Conservation (phyloP, 2,329 filamentous ascomycete species). For the Nemania diffusa region DNA sequence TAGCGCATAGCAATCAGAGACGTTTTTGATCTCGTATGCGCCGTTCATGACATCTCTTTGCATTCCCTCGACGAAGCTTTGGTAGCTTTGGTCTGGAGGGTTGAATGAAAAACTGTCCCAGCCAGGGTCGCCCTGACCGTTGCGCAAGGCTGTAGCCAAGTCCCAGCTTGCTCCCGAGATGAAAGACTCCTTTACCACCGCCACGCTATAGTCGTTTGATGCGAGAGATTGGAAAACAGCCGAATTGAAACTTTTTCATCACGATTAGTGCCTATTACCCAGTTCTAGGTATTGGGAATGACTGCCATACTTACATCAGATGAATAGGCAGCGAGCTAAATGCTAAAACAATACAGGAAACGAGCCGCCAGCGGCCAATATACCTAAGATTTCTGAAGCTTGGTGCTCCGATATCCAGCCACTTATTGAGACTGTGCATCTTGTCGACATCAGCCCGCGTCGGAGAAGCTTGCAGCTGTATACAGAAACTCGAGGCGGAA, state of each 20-base stretch:
- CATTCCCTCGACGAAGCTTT: conserved; percentile 28
- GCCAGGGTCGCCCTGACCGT: conserved; percentile 24
- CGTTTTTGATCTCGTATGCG: conserved; percentile 27
- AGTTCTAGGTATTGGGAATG: neutral
- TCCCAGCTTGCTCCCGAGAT: conserved; percentile 29
- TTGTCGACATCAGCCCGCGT: conserved; percentile 33
- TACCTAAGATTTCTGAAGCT: conserved; percentile 34
- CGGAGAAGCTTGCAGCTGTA: conserved; percentile 34
- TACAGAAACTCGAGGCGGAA: conserved; percentile 33
- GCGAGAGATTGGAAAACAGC: conserved; percentile 38
- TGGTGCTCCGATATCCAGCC: conserved; percentile 38
- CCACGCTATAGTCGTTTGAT: conserved; percentile 37
- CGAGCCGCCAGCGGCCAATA: conserved; percentile 23
- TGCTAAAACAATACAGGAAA: conserved; percentile 27
- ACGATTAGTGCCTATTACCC: conserved; percentile 3
- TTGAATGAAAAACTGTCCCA: conserved; percentile 34
- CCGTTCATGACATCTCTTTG: conserved; percentile 29
- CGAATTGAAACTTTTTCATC: conserved; percentile 34
- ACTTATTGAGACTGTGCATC: conserved; percentile 22
- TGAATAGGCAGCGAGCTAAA: conserved; percentile 35
- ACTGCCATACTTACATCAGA: conserved; percentile 30
- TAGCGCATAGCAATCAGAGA: conserved; percentile 33
- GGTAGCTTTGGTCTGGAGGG: conserved; percentile 22
- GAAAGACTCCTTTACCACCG: conserved; percentile 37
- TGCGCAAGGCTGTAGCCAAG: conserved; percentile 33